phyloP scores from a whole-genome alignment of 306 rosid species.

The Cicer arietinum region DNA sequence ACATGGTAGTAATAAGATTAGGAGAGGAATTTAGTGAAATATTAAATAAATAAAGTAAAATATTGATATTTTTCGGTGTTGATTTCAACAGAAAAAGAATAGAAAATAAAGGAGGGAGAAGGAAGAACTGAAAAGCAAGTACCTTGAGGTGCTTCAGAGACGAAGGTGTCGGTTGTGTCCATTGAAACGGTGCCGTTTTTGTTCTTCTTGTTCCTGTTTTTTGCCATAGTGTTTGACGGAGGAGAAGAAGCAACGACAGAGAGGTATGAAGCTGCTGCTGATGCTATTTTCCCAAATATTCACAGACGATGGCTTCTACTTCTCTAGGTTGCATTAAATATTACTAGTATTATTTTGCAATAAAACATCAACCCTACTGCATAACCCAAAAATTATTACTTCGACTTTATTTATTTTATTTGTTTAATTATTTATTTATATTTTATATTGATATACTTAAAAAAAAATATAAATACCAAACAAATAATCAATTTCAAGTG shows the following conservation, averaged over 20 bases:
- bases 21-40: background rate
- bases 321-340: background rate
- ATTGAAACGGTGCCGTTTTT: slow-evolving; percentile 54
- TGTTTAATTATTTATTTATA: no score
- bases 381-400: no score
- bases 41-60: background rate
- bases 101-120: no score
- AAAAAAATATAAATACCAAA: no score
- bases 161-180: slow-evolving; percentile 50
- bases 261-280: background rate
- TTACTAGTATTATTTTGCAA: no score
- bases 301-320: background rate
- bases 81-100: background rate
- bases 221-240: slow-evolving; percentile 55
- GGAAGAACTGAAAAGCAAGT: background rate
- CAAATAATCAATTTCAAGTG: no score
- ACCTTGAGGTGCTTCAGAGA: slow-evolving; percentile 64
- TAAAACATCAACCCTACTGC: no score
- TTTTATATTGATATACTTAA: no score
- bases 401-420: no score
- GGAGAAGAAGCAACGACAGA: background rate
- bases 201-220: slow-evolving; percentile 74
- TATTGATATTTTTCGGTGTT: background rate
- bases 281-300: background rate
- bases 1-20: background rate